These are phyloP conservation scores for Vigna trinervia DNA, from an alignment of 306 rosid species.

Conservation along the genomic window DNA sequence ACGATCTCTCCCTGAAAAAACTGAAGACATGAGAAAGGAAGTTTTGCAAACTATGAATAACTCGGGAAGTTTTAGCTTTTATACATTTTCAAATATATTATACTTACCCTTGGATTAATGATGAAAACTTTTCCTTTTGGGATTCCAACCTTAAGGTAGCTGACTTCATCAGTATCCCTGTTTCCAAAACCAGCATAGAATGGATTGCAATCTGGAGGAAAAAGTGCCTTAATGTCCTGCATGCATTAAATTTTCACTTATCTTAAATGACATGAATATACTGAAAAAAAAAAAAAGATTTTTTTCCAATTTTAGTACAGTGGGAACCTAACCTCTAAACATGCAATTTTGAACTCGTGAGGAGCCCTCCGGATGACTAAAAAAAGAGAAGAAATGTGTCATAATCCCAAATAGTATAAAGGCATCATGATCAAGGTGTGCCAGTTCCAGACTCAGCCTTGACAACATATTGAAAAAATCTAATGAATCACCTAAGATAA, in stretches of 20 bases:
- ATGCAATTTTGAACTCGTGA: constrained; percentile 94
- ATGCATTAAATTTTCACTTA: constrained; percentile 40
- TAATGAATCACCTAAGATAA: neutral
- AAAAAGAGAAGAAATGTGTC: constrained; percentile 36
- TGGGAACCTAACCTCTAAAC: constrained; percentile 80
- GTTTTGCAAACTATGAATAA: constrained; percentile 21
- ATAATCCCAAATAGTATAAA: constrained; percentile 34
- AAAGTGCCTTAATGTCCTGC: constrained; percentile 82
- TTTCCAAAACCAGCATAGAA: constrained; percentile 99
- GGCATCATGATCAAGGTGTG: neutral
- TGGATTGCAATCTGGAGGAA: constrained; percentile 90
- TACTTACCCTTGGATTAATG: constrained; percentile 84
- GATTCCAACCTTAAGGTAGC: constrained; percentile 93
- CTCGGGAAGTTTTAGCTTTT: constrained; percentile 25
- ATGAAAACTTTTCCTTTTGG: constrained; percentile 88
- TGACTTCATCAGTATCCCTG: constrained; percentile 90
- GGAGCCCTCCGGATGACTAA: constrained; percentile 97
- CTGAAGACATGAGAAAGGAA: constrained; percentile 39
- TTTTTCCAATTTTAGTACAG: constrained; percentile 35
- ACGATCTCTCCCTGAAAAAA: constrained; percentile 85
- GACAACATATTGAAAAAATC: neutral
- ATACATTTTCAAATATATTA: constrained; percentile 3
- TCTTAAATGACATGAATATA: constrained; percentile 33
- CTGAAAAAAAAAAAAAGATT: neutral
- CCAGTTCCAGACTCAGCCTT: neutral